Base-by-base conservation (phyloP, 2,329 filamentous ascomycete species). In the Pseudogymnoascus sp. region DNA sequence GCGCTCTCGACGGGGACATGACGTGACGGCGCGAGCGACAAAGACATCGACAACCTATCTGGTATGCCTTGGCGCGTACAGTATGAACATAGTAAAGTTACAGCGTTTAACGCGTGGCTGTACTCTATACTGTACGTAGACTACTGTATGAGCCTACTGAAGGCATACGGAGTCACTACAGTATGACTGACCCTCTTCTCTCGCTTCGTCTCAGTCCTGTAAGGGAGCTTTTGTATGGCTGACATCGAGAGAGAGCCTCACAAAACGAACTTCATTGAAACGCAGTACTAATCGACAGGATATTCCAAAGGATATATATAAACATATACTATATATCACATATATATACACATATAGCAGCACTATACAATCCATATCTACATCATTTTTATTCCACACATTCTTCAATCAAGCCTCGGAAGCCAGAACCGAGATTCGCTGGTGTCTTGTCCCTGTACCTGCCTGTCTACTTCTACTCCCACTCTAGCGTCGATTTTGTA, bases 301-400 rank as follows among this genome's bases (percentile, higher is more conserved):
- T 13, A 15, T 29, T 15, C 42, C 10, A 5, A 52, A 52, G 9
- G 9, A 33, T 18, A 55, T 15, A 55, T 31, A 55, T 31, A 55
- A 33, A 55, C 27, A 33, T n/a, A 55, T 55, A 55, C 45, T 52
- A 52, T 52, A 52, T 52, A 31, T 52, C 27, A 55, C 18, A 55
- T 15, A 52, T 31, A 29, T 52, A 31, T 15, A 21, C 15, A 4
- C 8, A 40, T 45, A 45, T 27, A 42, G 25, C 39, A 25, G 10
- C 21, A 3, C 21, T 21, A 40, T 40, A 40, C 18, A 13, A 12
- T 13, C 37, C 40, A 29, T 13, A 52, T 52, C 42, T 29, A 15
- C 5, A 31, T 31, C 45, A 31, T 12, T 9, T 33, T n/a, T 55
- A 29, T 31, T 52, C 15, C 25, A 52, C 48, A 33, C 31, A 18